phyloP scores from a whole-genome alignment of 495 filamentous ascomycete genomes.

The Neurospora sp. region DNA sequence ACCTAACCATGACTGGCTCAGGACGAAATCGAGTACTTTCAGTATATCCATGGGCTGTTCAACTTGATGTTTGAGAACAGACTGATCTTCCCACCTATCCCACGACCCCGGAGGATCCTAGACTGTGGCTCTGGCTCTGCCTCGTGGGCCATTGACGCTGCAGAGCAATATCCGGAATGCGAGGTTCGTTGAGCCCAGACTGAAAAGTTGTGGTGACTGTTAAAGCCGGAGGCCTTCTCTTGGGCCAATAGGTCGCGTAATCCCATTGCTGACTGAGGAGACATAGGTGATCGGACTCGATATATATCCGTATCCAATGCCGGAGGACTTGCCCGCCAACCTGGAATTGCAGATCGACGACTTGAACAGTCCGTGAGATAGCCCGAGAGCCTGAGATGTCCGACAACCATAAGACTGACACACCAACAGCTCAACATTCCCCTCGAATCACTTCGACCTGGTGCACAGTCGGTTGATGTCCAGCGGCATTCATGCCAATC shows the following conservation, averaged over 20 bases:
- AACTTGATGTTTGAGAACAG: slow-evolving; percentile 62
- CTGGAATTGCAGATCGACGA: slow-evolving; percentile 72
- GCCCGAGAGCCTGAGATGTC: not conserved
- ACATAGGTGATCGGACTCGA: slow-evolving; percentile 71
- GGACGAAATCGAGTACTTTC: slow-evolving; percentile 73
- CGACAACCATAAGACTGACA: slow-evolving; percentile 1
- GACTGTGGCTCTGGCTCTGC: slow-evolving; percentile 70
- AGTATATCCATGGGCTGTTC: slow-evolving; percentile 60
- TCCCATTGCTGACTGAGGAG: not conserved
- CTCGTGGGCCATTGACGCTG: slow-evolving; percentile 37
- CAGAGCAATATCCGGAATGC: slow-evolving; percentile 57
- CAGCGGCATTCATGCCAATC: slow-evolving; percentile 60
- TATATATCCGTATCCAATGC: slow-evolving; percentile 64
- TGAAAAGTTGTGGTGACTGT: not conserved
- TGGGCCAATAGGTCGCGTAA: not conserved
- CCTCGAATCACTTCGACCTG: slow-evolving; percentile 72
- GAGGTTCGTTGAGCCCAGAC: slow-evolving; percentile 46
- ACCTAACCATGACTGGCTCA: slow-evolving; percentile 26
- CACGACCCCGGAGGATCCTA: slow-evolving; percentile 52
- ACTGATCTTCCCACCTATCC: slow-evolving; percentile 71
- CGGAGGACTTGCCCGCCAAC: slow-evolving; percentile 58
- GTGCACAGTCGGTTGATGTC: slow-evolving; percentile 79
- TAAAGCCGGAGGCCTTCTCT: not conserved
- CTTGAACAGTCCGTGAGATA: slow-evolving; percentile 54
- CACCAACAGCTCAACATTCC: slow-evolving; percentile 54